Evolutionary conservation across 352 stramenopile genomes (phyloP).

Genomic region (Phytophthora pseudosyringae): DNA sequence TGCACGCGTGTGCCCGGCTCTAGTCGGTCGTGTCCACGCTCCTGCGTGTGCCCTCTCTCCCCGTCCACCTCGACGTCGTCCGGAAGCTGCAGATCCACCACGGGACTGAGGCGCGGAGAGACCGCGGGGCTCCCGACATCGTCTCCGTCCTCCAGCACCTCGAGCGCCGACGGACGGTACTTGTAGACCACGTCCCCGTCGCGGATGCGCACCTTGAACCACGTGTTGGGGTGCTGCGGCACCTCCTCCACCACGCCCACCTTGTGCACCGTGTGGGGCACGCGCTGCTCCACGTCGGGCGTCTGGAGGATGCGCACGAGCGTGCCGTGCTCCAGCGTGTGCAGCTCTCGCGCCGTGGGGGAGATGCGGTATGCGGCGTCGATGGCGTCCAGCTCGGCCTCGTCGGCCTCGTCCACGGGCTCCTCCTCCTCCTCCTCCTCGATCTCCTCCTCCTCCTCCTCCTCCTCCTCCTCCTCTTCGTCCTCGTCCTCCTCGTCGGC

Average conservation of each 20-base stretch:
- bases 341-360: slow-evolving; percentile 45
- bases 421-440: slow-evolving; percentile 64
- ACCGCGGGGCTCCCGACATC: slow-evolving; percentile 24
- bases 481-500: slow-evolving; percentile 54
- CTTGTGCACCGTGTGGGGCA: slow-evolving; percentile 83
- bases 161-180: slow-evolving; percentile 80
- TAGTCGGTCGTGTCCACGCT: slow-evolving; percentile 44
- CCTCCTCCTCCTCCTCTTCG: slow-evolving; percentile 63
- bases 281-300: slow-evolving; percentile 82
- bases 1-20: slow-evolving; percentile 63
- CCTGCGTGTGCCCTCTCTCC: slow-evolving; percentile 57
- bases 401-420: slow-evolving; percentile 53
- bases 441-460: slow-evolving; percentile 60
- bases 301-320: slow-evolving; percentile 78
- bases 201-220: slow-evolving; percentile 85
- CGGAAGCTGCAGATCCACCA: slow-evolving; percentile 25
- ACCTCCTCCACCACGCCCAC: slow-evolving; percentile 84
- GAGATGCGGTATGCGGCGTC: slow-evolving; percentile 36
- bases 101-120: slow-evolving; percentile 23
- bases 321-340: slow-evolving; percentile 61
- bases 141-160: slow-evolving; percentile 52
- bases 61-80: slow-evolving; percentile 35
- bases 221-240: slow-evolving; percentile 86
- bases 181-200: slow-evolving; percentile 90
- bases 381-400: slow-evolving; percentile 39